Base-by-base conservation (phyloP, 148 eudicot genomes). In the Rhododendron vialii region DNA sequence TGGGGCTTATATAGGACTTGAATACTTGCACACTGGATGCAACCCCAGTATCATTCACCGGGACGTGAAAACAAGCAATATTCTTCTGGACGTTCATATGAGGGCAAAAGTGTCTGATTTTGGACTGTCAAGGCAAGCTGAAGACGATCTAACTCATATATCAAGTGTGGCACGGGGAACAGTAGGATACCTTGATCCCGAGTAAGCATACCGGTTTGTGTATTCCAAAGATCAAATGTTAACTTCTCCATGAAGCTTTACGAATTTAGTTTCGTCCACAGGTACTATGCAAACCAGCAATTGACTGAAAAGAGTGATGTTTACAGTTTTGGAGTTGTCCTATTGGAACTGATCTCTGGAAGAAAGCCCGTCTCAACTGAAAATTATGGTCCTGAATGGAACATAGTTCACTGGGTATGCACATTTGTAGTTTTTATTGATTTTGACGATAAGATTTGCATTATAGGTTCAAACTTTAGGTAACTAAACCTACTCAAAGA, bases 21-120 rank as follows among this genome's bases (percentile, higher is more conserved):
- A 97, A 89, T 97, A 97, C 89, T 92, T 97, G 85, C 99, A 97
- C 90, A 95, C 95, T 51, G 99, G 99, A 87, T 97, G 99, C 92
- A 95, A 89, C 91, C 99, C 98, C 26, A 91, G 98, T 84, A 97
- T 97, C 61, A 94, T 97, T 87, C 98, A 97, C 85, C 93, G 99
- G 48, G 98, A 97, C 77, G 98, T 97, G 59, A 97, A 97, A 93
- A 97, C 99, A 50, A 97, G 99, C 91, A 97, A 95, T 78, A 95
- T 97, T 81, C 98, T 97, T 75, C 90, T 97, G 74, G 99, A 97
- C 89, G 91, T 91, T 84, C 93, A 97, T 84, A 97, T 97, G 99
- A 95, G 96, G 88, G 99, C 99, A 55, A 97, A 95, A 90, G 95
- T 97, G 45, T 95, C 98, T 28, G 96, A 95, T 89, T 97, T 95